Evolutionary conservation across 306 rosid genomes (phyloP), one percentile per base, ranked within the genome.

Genomic region (Fagus crenata): DNA sequence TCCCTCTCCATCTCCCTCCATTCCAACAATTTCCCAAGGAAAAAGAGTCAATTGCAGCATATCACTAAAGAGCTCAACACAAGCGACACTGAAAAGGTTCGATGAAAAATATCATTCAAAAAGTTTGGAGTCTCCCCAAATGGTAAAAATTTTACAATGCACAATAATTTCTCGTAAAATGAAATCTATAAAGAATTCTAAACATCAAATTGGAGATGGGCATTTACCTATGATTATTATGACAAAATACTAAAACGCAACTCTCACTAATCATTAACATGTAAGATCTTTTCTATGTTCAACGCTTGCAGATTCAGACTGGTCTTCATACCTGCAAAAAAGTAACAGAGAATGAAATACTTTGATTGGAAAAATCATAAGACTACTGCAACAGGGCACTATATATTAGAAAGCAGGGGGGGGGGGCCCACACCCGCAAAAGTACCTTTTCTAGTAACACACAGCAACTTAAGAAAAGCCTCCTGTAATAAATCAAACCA

Each of bases 251-350:
- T 55, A 32, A 61, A 61, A 61, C 65, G 74, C 78, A 82, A 80
- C 79, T 67, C 78, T 79, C 80, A 76, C 87, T 74, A 87, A 75
- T 64, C 60, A 80, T 84, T 75, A 77, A 80, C 77, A 80, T 81
- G 77, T 83, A 73, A 79, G 77, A 89, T 84, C 87, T 59, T 82
- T 82, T 82, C 86, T 82, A 82, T 83, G 75, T 88, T 79, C 80
- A 83, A 82, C 85, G 89, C 83, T 75, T 79, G 89, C 87, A 86
- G 81, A 73, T 81, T 84, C 82, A 78, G 75, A 79, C 83, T 69
- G 75, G 84, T 69, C 78, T 64, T 49, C 83, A 72, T 70, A 74
- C 96, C 93, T 91, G 91, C 84, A 75, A 76, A 63, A 22, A 74
- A 78, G 79, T 15, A 58, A 85, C 32, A 63, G 54, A 72, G 41